These are phyloP conservation scores for Letharia lupina DNA, from an alignment of 495 filamentous ascomycete species.

Conservation along the genomic window DNA sequence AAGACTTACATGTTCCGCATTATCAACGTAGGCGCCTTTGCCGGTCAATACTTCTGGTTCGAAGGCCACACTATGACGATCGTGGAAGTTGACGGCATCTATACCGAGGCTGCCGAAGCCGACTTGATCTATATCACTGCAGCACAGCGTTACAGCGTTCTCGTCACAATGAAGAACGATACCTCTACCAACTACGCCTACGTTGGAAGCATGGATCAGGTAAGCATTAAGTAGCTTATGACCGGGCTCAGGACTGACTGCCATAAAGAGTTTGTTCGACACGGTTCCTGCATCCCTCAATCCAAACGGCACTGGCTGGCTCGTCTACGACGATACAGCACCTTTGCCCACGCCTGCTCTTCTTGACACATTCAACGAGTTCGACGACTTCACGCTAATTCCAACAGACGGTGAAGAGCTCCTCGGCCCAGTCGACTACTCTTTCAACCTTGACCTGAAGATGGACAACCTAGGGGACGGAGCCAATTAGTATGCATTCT, in stretches of 20 bases:
- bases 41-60: conserved; percentile 39
- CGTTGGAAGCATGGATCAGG: conserved; percentile 47
- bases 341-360: conserved; percentile 44
- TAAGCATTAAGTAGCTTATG: conserved; percentile 21
- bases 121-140: conserved; percentile 54
- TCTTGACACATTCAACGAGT: conserved; percentile 49
- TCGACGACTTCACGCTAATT: conserved; percentile 65
- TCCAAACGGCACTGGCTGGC: conserved; percentile 67
- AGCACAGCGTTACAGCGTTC: conserved; percentile 63
- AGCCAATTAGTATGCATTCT: conserved; percentile 54
- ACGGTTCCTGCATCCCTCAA: conserved; percentile 53
- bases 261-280: conserved; percentile 59
- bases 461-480: conserved; percentile 69
- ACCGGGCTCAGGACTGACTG: not conserved
- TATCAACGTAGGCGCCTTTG: conserved; percentile 51
- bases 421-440: conserved; percentile 48
- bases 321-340: conserved; percentile 53
- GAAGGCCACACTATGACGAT: conserved; percentile 52
- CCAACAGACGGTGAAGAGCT: conserved; percentile 51
- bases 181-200: conserved; percentile 44
- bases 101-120: conserved; percentile 49
- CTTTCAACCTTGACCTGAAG: conserved; percentile 53
- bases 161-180: conserved; percentile 49
- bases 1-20: conserved; percentile 61
- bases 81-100: conserved; percentile 68